Conservation (phyloP, 345 rosid species). For the Syzygium jambos region DNA sequence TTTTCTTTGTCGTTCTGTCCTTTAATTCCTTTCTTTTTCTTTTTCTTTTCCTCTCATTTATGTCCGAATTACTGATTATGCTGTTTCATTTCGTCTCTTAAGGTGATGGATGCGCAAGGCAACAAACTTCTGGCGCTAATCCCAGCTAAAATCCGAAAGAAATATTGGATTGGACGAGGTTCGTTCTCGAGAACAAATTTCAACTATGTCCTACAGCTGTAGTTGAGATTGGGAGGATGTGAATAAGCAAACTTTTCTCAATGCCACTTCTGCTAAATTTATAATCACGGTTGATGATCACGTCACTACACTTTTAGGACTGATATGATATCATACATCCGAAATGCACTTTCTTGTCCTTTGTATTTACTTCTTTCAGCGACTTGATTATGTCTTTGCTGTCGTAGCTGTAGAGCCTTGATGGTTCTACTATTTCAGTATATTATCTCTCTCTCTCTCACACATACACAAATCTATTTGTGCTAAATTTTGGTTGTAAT, state of each 20-base stretch:
- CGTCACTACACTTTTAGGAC: not conserved
- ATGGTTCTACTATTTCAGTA: not conserved
- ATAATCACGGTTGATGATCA: not conserved
- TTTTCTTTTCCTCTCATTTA: not conserved
- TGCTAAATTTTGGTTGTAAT: not conserved
- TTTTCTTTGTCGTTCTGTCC: not conserved
- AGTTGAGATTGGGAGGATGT: not conserved
- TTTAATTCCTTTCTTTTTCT: not conserved
- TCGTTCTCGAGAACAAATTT: not conserved
- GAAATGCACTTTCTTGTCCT: not conserved
- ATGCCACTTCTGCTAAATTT: not conserved
- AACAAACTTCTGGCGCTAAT: conserved; percentile 66
- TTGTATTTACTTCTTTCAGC: not conserved
- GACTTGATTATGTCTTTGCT: not conserved
- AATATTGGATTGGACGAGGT: conserved; percentile 96
- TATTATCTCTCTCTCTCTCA: not conserved
- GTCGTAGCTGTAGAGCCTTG: not conserved
- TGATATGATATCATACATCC: not conserved
- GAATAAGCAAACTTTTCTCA: not conserved
- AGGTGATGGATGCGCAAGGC: conserved; percentile 77
- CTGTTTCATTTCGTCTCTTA: not conserved
- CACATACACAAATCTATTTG: not conserved
- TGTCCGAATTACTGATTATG: not conserved
- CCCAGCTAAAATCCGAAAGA: conserved; percentile 90
- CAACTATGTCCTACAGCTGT: not conserved